These are phyloP conservation scores for Bauhinia variegata DNA, from an alignment of 306 rosid genomes.

Conservation along the genomic window DNA sequence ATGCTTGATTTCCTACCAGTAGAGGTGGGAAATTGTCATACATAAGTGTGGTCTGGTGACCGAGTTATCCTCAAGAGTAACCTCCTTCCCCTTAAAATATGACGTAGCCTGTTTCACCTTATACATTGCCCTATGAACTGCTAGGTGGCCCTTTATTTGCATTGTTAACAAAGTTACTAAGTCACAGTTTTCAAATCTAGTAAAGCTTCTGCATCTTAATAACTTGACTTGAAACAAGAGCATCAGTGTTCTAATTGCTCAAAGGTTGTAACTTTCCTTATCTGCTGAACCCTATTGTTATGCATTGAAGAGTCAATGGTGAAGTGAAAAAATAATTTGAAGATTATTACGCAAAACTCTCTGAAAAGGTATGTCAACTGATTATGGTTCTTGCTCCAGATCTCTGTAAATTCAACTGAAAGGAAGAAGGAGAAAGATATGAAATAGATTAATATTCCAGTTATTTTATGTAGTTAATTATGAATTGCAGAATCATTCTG, in stretches of 20 bases:
- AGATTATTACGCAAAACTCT: neutral
- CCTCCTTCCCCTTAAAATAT: neutral
- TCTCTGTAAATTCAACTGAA: too few species aligned
- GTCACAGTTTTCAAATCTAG: neutral
- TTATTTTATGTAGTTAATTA: too few species aligned
- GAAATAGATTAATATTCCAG: too few species aligned
- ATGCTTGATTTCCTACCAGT: neutral
- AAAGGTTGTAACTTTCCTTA: neutral
- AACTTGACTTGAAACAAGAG: neutral
- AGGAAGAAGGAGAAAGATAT: too few species aligned
- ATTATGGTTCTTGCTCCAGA: too few species aligned
- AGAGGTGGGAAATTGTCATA: neutral
- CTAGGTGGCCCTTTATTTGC: neutral
- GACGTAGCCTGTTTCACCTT: neutral
- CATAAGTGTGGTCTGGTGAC: neutral
- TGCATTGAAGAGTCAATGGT: neutral
- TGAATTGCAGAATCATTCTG: too few species aligned
- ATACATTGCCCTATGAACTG: neutral
- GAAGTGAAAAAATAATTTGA: too few species aligned
- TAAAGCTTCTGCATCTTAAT: neutral
- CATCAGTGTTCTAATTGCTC: neutral
- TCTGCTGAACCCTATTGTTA: neutral
- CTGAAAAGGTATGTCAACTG: neutral
- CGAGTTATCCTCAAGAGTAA: neutral
- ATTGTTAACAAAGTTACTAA: constrained; percentile 2